A percentile compares a stretch with the other conserved stretches of the same genome.
phyloP scores from a whole-genome alignment of 2,329 filamentous ascomycete genomes.

The Hypoxylon sp. region DNA sequence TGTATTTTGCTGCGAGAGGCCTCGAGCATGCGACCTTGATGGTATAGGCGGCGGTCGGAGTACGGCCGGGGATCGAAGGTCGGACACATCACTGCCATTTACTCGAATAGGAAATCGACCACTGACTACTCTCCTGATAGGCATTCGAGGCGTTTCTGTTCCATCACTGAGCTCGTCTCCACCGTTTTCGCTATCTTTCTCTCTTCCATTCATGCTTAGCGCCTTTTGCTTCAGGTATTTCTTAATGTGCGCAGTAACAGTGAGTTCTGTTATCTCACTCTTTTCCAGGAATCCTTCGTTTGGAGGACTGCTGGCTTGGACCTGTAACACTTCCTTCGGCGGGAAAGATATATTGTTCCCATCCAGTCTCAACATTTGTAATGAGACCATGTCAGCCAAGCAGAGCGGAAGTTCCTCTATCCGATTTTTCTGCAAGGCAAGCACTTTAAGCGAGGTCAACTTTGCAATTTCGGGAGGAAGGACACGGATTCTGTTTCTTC shows the following conservation, averaged over 20 bases:
- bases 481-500: slow-evolving; percentile 84
- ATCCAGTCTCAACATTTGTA: slow-evolving; percentile 90
- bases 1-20: slow-evolving; percentile 77
- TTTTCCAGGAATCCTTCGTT: slow-evolving; percentile 71
- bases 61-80: slow-evolving; percentile 76
- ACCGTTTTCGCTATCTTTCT: slow-evolving; percentile 67
- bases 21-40: slow-evolving; percentile 83
- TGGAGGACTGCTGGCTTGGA: slow-evolving; percentile 68
- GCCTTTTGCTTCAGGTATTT: slow-evolving; percentile 70
- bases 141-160: slow-evolving; percentile 83
- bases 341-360: slow-evolving; percentile 90
- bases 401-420: slow-evolving; percentile 88
- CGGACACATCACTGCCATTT: slow-evolving; percentile 78
- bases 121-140: slow-evolving; percentile 73
- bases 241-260: slow-evolving; percentile 73
- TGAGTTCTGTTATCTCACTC: slow-evolving; percentile 74
- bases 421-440: slow-evolving; percentile 88
- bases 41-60: slow-evolving; percentile 83
- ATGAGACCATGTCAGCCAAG: slow-evolving; percentile 88
- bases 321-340: slow-evolving; percentile 76
- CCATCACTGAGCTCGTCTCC: slow-evolving; percentile 79
- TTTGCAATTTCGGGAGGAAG: slow-evolving; percentile 85
- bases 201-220: slow-evolving; percentile 63
- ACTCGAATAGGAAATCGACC: slow-evolving; percentile 79
- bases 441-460: slow-evolving; percentile 87